Conservation (phyloP, 306 rosid species). For the Pachyrhizus erosus region DNA sequence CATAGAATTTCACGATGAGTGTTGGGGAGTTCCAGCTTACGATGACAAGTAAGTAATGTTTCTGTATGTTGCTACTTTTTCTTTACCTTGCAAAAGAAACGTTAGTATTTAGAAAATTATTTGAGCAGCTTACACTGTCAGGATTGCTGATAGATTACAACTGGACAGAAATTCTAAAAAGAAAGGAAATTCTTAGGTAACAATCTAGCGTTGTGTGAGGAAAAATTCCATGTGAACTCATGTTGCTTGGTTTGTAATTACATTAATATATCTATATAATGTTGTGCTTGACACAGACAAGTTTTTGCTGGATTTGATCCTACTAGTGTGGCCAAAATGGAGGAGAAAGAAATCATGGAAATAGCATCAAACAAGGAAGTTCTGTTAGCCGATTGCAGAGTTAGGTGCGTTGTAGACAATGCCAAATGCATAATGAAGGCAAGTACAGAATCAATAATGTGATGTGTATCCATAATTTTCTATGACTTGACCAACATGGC, state of each 20-base stretch:
- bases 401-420: constrained; percentile 82
- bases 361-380: constrained; percentile 73
- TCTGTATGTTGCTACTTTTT: not conserved
- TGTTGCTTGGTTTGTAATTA: not conserved
- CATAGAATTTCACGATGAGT: constrained; percentile 91
- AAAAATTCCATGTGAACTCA: not conserved
- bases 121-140: constrained; percentile 94
- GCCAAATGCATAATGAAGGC: constrained; percentile 90
- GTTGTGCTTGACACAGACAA: constrained; percentile 55
- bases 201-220: too few relatives aligned
- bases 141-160: constrained; percentile 97
- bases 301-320: constrained; percentile 87
- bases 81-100: not conserved
- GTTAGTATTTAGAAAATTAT: constrained; percentile 58
- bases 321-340: constrained; percentile 80
- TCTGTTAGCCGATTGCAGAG: constrained; percentile 71
- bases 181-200: constrained; percentile 86
- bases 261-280: not conserved
- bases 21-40: constrained; percentile 98
- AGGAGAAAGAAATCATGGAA: constrained; percentile 80
- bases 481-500: not conserved
- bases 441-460: constrained; percentile 40
- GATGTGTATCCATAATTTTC: not conserved
- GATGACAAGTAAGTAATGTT: constrained; percentile 69
- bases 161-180: constrained; percentile 95